Evolutionary conservation across 345 rosid species (phyloP), one percentile per base, ranked within the genome.

Genomic region (Salix caprea): DNA sequence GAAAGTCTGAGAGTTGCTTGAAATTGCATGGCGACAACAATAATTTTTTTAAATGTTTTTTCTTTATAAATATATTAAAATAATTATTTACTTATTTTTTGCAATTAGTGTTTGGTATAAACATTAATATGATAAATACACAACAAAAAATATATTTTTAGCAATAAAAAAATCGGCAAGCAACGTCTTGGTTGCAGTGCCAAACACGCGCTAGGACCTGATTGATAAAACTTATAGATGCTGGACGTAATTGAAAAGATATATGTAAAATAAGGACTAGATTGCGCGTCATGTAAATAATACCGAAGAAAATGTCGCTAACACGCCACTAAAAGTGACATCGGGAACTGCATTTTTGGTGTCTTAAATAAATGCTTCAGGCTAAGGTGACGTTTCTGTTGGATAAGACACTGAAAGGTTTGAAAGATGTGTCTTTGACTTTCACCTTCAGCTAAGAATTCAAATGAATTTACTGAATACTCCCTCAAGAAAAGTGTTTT

Each of bases 261-360:
- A 1, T 46, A 46, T 4, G 15, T 46, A 46, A 18, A 46, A 12
- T 4, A 52, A 8, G 58, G 58, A 52, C 2, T 18, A 6, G 7
- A 18, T 52, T 2, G 23, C 0, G 23, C 44, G 44, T 11, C 4
- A 14, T 40, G 44, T 40, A 40, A 40, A 40, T 11, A 10, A 10
- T 9, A 40, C 44, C 44, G 7, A 18, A 19, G 26, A n/a, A 19
- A 56, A 18, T 50, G 65, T 75, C 28, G 50, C 54, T 10, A 75
- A 77, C 79, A 71, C 79, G 83, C 66, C 69, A 71, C 74, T 26
- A 26, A 18, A 54, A 72, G 65, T 75, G 67, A 36, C 84, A 72
- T 85, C 67, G 81, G 84, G 84, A 82, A 76, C 73, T 64, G 85
- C 72, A 75, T 16, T 12, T 44, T 28, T 16, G 64, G n/a, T 65